Percentiles rank a stretch among this genome's conserved stretches.
phyloP scores from a whole-genome alignment of 148 eudicot genomes.

The Drosera capensis region DNA sequence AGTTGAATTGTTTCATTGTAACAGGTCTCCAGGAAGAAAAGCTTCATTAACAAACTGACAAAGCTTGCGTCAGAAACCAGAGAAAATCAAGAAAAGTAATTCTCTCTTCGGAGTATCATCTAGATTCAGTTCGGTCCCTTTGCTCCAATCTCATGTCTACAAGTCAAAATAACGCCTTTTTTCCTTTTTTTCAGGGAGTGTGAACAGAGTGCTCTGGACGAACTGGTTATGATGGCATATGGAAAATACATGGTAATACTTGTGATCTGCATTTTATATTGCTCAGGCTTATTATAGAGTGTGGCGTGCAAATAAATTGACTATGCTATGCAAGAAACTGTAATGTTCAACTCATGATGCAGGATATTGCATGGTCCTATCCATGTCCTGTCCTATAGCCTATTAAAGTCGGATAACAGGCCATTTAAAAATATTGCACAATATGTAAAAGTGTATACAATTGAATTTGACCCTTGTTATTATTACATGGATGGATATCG shows the following conservation, averaged over 20 bases:
- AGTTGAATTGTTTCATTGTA: neutral
- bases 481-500: too few relatives aligned
- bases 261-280: neutral
- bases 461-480: too few relatives aligned
- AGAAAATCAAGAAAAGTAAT: slow-evolving; percentile 52
- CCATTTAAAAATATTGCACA: too few relatives aligned
- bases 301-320: too few relatives aligned
- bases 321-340: too few relatives aligned
- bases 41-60: slow-evolving; percentile 22
- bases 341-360: too few relatives aligned
- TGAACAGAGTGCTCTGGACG: slow-evolving; percentile 43
- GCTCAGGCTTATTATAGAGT: neutral
- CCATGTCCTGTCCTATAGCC: too few relatives aligned
- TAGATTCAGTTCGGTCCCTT: slow-evolving; percentile 1
- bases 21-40: slow-evolving; percentile 34
- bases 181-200: slow-evolving; percentile 26
- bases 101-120: too few relatives aligned
- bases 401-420: too few relatives aligned
- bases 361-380: too few relatives aligned
- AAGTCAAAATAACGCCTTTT: neutral
- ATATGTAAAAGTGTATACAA: too few relatives aligned
- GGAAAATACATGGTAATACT: slow-evolving; percentile 52
- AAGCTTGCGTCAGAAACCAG: slow-evolving; percentile 26
- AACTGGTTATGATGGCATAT: slow-evolving; percentile 44
- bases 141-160: slow-evolving; percentile 5